phyloP scores from a whole-genome alignment of 2,329 filamentous ascomycete genomes.

The Sarocladium kiliense region DNA sequence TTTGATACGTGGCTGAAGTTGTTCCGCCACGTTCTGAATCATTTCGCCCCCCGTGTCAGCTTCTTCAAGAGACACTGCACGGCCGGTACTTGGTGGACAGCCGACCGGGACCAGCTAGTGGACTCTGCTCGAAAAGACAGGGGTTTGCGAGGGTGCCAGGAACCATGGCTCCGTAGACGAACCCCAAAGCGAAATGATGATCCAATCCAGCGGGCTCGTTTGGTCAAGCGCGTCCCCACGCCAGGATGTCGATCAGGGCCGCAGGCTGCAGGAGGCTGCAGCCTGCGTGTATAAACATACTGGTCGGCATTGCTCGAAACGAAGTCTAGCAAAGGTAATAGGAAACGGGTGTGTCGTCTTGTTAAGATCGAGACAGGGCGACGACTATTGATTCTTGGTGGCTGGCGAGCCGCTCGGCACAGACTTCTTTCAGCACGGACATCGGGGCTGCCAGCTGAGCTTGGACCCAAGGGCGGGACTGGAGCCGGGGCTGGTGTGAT shows the following conservation, averaged over 20 bases:
- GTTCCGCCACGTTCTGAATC: background rate
- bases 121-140: background rate
- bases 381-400: background rate
- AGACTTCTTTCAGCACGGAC: constrained; percentile 8
- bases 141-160: background rate
- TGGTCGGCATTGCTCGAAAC: background rate
- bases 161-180: background rate
- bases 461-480: background rate
- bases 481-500: background rate
- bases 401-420: background rate
- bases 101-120: background rate
- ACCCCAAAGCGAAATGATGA: constrained; percentile 8
- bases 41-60: background rate
- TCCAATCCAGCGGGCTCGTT: constrained; percentile 6
- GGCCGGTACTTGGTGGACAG: background rate
- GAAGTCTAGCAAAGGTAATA: no score
- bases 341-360: background rate
- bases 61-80: background rate
- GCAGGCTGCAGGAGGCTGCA: background rate
- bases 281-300: background rate
- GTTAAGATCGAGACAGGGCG: background rate
- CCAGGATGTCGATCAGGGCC: constrained; percentile 2
- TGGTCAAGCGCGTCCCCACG: background rate
- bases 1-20: background rate
- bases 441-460: constrained; percentile 4